Evolutionary conservation across 331 rosid genomes (phyloP), one percentile per base, ranked within the genome.

Genomic region (Arachis monticola): DNA sequence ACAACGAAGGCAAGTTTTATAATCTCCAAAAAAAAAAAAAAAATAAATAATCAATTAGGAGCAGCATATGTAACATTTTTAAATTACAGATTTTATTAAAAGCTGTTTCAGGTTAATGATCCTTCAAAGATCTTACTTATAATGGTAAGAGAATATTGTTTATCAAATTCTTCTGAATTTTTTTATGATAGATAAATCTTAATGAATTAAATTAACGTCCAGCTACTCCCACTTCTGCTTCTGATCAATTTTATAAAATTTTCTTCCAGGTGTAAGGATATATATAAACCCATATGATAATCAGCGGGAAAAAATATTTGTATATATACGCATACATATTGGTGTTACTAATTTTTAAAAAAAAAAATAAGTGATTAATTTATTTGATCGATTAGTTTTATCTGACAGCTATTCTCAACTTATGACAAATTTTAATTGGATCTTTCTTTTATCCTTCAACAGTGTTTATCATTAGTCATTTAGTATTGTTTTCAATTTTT

Each of bases 201-300:
- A 60, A 73, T 51, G 8, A 30, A 61, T 46, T 61, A 22, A 41
- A 66, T 42, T 79, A 17, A 40, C 59, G 50, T 68, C 3, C 80
- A 82, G 78, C 80, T 8, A 44, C 79, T 52, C 78, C 78, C 73
- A 81, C 77, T 38, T 27, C 48, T 51, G 38, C 63, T 62, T 52
- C 64, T 35, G 8, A 60, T 48, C 53, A 65, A 70, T 64, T 64
- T 31, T 64, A 30, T 57, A 67, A 46, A 45, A 8, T 45, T 45
- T 44, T 53, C 1, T 32, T 45, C 31, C 61, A 13, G 58, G 32
- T 78, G 58, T 7, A 74, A 52, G 69, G 9, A 51, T 42, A 63
- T 41, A 41, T 60, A 46, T 17, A 62, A 40, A n/a, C 8, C 27
- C 5, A 8, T n/a, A n/a, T n/a, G 14, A 53, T 13, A 53, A 53